Percentiles rank a stretch among this genome's conserved stretches.
Conservation (phyloP, 192 early-diverging fungal species). For the Rhizophlyctis rosea region DNA sequence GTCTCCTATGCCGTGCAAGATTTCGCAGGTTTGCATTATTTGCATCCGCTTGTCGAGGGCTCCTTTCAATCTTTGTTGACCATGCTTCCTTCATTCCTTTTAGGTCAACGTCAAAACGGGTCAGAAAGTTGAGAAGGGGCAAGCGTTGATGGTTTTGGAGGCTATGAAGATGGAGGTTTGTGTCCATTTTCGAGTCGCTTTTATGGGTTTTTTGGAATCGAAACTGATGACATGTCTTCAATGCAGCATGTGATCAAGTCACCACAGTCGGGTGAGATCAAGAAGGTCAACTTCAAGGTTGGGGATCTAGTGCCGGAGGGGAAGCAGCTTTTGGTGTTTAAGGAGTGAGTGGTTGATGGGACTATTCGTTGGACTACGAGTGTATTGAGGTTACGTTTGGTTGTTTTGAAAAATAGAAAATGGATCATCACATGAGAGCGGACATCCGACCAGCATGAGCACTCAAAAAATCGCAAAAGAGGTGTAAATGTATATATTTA, state of each 20-base stretch:
- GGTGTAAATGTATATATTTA: too few species aligned
- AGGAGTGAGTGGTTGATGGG: too few species aligned
- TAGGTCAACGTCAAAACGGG: constrained; percentile 68
- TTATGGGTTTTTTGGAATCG: background rate
- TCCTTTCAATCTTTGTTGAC: too few species aligned
- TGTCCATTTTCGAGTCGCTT: background rate
- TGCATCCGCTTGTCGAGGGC: too few species aligned
- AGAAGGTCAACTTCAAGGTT: constrained; percentile 73
- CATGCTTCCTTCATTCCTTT: too few species aligned
- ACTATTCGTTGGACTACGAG: too few species aligned
- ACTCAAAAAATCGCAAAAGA: too few species aligned
- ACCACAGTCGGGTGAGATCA: constrained; percentile 67
- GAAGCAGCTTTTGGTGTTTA: constrained; percentile 74
- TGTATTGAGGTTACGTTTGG: too few species aligned
- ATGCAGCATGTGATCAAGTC: constrained; percentile 78
- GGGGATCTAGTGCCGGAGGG: constrained; percentile 88
- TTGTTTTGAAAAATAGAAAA: too few species aligned
- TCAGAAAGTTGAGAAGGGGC: constrained; percentile 75
- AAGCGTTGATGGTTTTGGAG: constrained; percentile 81
- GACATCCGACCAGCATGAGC: too few species aligned
- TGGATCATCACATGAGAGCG: too few species aligned
- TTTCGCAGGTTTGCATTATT: constrained; percentile 56
- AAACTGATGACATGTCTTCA: background rate
- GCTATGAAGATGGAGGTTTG: constrained; percentile 98
- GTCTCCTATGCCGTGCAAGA: constrained; percentile 97